Base-by-base conservation (phyloP, 345 rosid genomes). In the Eucalyptus sp. region DNA sequence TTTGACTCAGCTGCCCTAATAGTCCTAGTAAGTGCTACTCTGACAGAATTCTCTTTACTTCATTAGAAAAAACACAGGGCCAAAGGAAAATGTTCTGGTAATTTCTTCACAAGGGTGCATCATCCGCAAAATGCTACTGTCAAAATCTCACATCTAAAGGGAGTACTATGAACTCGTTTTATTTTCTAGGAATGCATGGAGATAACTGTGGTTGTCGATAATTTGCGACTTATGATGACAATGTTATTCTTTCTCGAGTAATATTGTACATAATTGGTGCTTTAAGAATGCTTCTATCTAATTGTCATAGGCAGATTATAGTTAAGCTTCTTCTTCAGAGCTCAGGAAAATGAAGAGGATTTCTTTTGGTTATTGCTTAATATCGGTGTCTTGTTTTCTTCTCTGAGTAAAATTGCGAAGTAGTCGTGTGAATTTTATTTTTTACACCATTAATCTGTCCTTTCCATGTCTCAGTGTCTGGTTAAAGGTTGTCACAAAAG, bases 401-500 rank as follows among this genome's bases (percentile, higher is more conserved):
- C 48, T 11, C 48, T 41, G 48, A 76, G 43, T 41, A 41, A 41
- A 76, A 31, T 12, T 56, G 62, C 0, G 6, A 56, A 25, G 29
- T 86, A 56, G 87, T 51, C 4, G 1, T 29, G 33, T 86, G 25
- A 41, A 20, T 76, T 76, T 76, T 76, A 37, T 3, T 27, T 50
- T 31, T 15, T 89, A 86, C 20, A 64, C 64, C 27, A 48, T 27
- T 50, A 50, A 56, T 86, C 88, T 29, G 13, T 52, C 71, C 62
- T 6, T 87, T 88, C 60, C 33, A 71, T 64, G 86, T 54, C 87
- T 86, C 56, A 97, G 99, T 96, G 99, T 91, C 89, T 97, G 95
- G 99, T 97, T 86, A 97, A 96, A 93, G 98, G 99, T 88, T 97
- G 99, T 91, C 99, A 96, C 93, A 97, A 95, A 92, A 95, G 99